Evolutionary conservation across 805 yeast species (phyloP), one percentile per base, ranked within the genome.

Genomic region (Kuraishia hungarica): DNA sequence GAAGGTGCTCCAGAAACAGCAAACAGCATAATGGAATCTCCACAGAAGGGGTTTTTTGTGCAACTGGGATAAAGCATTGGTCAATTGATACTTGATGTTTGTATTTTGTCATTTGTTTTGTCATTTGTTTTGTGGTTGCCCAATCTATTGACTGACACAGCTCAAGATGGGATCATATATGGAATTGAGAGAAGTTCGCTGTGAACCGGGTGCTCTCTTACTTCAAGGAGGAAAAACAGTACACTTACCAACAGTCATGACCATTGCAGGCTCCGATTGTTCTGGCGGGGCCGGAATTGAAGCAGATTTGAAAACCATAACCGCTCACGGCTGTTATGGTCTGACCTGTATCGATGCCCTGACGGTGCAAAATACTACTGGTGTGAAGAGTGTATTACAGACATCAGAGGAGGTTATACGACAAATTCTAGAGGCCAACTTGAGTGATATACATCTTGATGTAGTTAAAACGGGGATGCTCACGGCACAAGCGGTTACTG

Each of bases 271-370:
- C 0, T 85, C 93, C 0, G 97, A 90, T 66, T 80, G 84, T 49
- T 86, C 96, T 2, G 97, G 97, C 2, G 97, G 97, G 4, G 97
- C 97, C 1, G 97, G 97, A 2, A 84, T 90, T 50, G 97, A 90
- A 66, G 97, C 97, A 0, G 97, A 90, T 66, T 65, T 90, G 48
- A 90, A 90, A 69, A 83, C 97, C 1, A 80, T 90, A 54, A 77
- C 87, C 1, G 88, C 86, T 1, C 90, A 87, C 64, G 80, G 81
- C n/a, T 89, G 90, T 52, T 90, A 84, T 64, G 97, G 87, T 0
- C 69, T 86, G 67, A 87, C 94, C 0, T 84, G 90, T 62, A 83
- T 89, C 50, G 79, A 90, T 2, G 93, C 91, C 0, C 68, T 91
- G 58, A 89, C 96, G 0, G 90, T 92, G 2, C 96, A 91, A 64